Base-by-base conservation (phyloP, 768 basidiomycete genomes). In the Thelephora ganbajun region DNA sequence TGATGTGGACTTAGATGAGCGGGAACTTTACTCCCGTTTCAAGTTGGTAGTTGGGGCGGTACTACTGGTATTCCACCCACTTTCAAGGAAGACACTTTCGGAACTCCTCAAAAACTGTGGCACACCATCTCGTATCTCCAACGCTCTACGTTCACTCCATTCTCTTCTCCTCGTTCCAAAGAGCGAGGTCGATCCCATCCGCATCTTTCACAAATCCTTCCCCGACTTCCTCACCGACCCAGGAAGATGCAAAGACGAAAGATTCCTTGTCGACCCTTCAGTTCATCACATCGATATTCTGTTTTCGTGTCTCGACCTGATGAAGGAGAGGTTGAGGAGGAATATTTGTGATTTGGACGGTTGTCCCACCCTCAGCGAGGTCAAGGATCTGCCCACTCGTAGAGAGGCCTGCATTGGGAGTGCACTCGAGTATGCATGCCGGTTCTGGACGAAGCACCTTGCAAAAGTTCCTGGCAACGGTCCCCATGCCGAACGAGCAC, bases 351-450 rank as follows among this genome's bases (percentile, higher is more conserved):
- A 37, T 6, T 30, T 52, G 11, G 30, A 35, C 1, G 46, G 46
- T 33, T 20, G 11, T 37, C 46, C 47, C 26, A 23, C 35, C 14
- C n/a, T n/a, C n/a, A n/a, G n/a, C n/a, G n/a, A n/a, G n/a, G n/a
- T n/a, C n/a, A n/a, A n/a, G n/a, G n/a, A 14, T 2, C 46, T 59
- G 7, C 18, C 14, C 11, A 39, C 18, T 12, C 20, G 44, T n/a
- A n/a, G n/a, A n/a, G n/a, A n/a, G n/a, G n/a, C n/a, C n/a, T n/a
- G n/a, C 16, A 53, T 59, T 23, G 51, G 54, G 3, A 20, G 42
- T 1, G 42, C 53, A 18, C 20, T 59, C 5, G 51, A 49, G 44
- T 59, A 59, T 48, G 51, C n/a, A n/a, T n/a, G n/a, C n/a, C n/a
- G n/a, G n/a, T n/a, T n/a, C n/a, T n/a, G n/a, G n/a, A n/a, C n/a